Conservation (phyloP, 192 early-diverging fungal genomes). For the Obelidium mucronatum region DNA sequence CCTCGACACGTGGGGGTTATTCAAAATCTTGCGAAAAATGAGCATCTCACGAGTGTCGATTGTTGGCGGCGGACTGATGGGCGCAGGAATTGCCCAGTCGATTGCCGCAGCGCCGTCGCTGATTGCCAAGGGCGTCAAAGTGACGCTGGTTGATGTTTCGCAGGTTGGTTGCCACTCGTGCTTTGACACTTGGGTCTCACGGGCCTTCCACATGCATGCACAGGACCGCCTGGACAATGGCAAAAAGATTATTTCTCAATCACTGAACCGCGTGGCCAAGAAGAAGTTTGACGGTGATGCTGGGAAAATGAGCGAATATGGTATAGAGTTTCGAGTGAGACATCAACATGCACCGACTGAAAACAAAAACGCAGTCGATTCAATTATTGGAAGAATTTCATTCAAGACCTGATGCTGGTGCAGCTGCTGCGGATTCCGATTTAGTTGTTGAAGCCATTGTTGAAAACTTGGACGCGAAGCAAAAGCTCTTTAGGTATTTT, state of each 20-base stretch:
- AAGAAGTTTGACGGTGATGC: conserved; percentile 84
- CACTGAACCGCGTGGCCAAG: conserved; percentile 87
- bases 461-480: conserved; percentile 91
- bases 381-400: conserved; percentile 70
- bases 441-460: conserved; percentile 96
- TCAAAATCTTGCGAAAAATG: too few species aligned
- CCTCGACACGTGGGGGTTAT: too few species aligned
- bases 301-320: conserved; percentile 5
- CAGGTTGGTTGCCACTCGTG: background rate
- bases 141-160: conserved; percentile 56
- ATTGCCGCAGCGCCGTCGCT: conserved; percentile 56
- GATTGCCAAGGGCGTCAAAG: conserved; percentile 65
- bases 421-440: conserved; percentile 71
- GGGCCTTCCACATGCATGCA: background rate
- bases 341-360: conserved; percentile 56
- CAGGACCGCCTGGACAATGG: conserved; percentile 78
- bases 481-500: conserved; percentile 70
- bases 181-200: background rate
- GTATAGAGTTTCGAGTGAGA: conserved; percentile 57
- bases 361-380: too few species aligned
- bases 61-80: conserved; percentile 68
- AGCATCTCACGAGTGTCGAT: conserved; percentile 19
- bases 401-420: conserved; percentile 69
- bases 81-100: conserved; percentile 86
- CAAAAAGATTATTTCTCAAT: conserved; percentile 81